Evolutionary conservation across 2,329 filamentous ascomycete species (phyloP), one percentile per base, ranked within the genome.

Genomic region (Fusarium robinianum): DNA sequence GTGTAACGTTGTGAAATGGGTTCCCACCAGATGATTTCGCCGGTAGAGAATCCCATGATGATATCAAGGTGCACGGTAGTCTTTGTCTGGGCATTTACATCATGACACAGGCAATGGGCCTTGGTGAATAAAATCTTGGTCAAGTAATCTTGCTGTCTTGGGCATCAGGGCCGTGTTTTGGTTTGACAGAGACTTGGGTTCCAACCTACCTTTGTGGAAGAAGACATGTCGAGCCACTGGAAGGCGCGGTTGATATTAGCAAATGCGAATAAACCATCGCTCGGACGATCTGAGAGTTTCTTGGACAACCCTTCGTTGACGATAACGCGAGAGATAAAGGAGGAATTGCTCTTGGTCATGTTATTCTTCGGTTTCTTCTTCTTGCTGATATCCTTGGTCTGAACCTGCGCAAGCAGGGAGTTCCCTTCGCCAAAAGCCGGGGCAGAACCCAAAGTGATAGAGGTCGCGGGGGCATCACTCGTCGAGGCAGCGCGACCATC

Each of bases 11-110:
- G 92, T 25, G 90, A 92, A 62, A 96, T 88, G 8, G 94, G 91
- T 69, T 99, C 94, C 75, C 94, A 97, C 94, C 94, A 99, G 51
- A 99, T 92, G 33, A 99, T 90, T 67, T 99, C 94, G 25, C 91
- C 90, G 0, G 91, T 95, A 6, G 92, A 96, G 63, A 96, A 97
- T 1, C 94, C 94, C 83, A 99, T 88, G 44, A 96, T 84, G 14
- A 99, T 77, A 65, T 99, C 94, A 27, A 99, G 78, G 63, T 97
- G 92, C 5, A 79, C 83, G 4, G 79, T 65, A 36, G 82, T 85
- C 69, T 92, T 96, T 8, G 91, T 96, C 41, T 88, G 65, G 29
- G 81, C 73, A 64, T 99, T 97, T 27, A 96, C 83, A 67, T 97
- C 92, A 65, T 99, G 94, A 59, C 91, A 96, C 29, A 97, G 74